phyloP scores from a whole-genome alignment of 2,329 filamentous ascomycete genomes.

The Penicillium griseofulvum region DNA sequence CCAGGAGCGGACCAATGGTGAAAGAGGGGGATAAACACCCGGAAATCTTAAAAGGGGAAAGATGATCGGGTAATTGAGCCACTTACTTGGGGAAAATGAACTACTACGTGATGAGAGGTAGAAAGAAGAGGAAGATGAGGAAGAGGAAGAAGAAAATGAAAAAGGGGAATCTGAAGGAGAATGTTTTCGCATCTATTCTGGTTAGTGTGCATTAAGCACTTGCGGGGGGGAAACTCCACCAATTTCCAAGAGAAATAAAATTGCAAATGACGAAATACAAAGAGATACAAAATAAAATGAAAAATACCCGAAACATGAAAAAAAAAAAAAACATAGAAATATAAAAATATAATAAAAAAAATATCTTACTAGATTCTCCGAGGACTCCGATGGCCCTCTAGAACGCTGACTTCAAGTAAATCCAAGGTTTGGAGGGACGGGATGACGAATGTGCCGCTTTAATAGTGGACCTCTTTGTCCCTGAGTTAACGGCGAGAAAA shows the following conservation, averaged over 20 bases:
- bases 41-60: not conserved
- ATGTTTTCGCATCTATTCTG: constrained; percentile 12
- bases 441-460: constrained; percentile 11
- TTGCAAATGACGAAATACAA: not conserved
- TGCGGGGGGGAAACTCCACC: constrained; percentile 7
- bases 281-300: not conserved
- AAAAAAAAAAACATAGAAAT: too few relatives aligned
- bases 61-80: not conserved
- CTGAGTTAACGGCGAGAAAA: not conserved
- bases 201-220: constrained; percentile 11
- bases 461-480: not conserved
- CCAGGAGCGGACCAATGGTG: constrained; percentile 8
- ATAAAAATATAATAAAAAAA: not conserved
- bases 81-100: constrained; percentile 18
- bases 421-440: not conserved
- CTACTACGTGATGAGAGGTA: constrained; percentile 36
- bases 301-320: not conserved
- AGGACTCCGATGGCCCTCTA: not conserved
- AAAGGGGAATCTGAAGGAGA: constrained; percentile 15
- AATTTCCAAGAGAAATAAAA: not conserved
- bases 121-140: constrained; percentile 26
- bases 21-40: constrained; percentile 1
- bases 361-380: not conserved
- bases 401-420: too few relatives aligned
- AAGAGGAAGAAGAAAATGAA: constrained; percentile 20